A percentile compares a stretch with the other conserved stretches of the same genome.
phyloP scores from a whole-genome alignment of 495 filamentous ascomycete genomes.

The Cairneyella variabilis region DNA sequence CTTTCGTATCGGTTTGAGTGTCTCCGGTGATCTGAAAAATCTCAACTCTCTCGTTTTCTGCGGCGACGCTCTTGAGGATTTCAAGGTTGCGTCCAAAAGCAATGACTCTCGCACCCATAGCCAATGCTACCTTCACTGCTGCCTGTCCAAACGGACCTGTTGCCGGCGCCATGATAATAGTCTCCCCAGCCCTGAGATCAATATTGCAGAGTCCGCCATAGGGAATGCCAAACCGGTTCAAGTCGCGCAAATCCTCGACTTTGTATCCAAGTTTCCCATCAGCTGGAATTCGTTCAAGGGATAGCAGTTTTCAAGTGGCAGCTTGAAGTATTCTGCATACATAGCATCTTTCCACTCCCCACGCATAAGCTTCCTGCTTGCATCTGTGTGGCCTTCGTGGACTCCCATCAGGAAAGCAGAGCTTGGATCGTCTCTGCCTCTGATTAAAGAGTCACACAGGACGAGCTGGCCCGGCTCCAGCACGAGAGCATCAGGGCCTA shows the following conservation, averaged over 20 bases:
- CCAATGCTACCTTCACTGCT: constrained; percentile 42
- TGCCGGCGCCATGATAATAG: constrained; percentile 47
- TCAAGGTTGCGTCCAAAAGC: constrained; percentile 45
- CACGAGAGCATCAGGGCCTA: constrained; percentile 1
- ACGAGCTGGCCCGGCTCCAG: constrained; percentile 8
- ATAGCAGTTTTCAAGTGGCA: constrained; percentile 14
- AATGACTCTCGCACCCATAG: constrained; percentile 50
- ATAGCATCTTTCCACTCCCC: constrained; percentile 15
- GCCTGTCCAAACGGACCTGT: constrained; percentile 46
- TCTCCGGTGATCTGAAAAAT: constrained; percentile 35
- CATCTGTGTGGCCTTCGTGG: background rate
- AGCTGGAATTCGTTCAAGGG: constrained; percentile 4
- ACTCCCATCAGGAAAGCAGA: constrained; percentile 7
- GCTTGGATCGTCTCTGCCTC: constrained; percentile 4
- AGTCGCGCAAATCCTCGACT: constrained; percentile 1
- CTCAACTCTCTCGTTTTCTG: background rate
- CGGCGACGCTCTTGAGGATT: constrained; percentile 26
- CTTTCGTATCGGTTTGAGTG: constrained; percentile 31
- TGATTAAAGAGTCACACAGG: constrained; percentile 5
- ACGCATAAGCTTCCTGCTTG: background rate
- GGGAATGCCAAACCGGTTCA: constrained; percentile 28
- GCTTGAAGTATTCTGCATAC: constrained; percentile 14
- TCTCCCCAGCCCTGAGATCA: constrained; percentile 47
- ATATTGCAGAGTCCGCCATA: constrained; percentile 49
- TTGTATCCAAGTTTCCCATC: constrained; percentile 1